Percentiles rank a stretch among this genome's conserved stretches.
Evolutionary conservation across 2,329 filamentous ascomycete species (phyloP).

Genomic region (Microascus cirrosus): DNA sequence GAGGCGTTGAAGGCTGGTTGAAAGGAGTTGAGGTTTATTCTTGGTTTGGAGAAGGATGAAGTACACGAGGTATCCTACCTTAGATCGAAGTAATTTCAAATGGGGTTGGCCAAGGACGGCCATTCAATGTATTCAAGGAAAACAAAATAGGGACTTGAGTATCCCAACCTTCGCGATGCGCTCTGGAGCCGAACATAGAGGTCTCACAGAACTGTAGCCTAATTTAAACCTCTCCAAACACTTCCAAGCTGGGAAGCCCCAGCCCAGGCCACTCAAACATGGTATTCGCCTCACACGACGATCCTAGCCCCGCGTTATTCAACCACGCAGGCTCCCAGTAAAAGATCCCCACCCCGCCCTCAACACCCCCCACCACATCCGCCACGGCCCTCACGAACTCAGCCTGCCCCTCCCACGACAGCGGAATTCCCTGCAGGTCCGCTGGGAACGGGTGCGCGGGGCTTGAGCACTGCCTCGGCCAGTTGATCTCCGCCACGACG

Average conservation of each 20-base stretch:
- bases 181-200: neutral
- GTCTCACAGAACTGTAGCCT: no score
- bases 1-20: no score
- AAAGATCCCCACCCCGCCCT: slow-evolving; percentile 48
- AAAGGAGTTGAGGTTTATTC: no score
- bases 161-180: neutral
- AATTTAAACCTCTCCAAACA: neutral
- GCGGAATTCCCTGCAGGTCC: slow-evolving; percentile 48
- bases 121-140: neutral
- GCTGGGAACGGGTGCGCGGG: slow-evolving; percentile 48
- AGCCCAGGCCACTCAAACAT: slow-evolving; percentile 46
- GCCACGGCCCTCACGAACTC: slow-evolving; percentile 51
- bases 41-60: no score
- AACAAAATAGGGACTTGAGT: neutral
- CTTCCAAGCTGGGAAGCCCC: slow-evolving; percentile 40
- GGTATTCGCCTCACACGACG: slow-evolving; percentile 52
- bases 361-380: slow-evolving; percentile 37
- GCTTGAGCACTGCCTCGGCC: slow-evolving; percentile 52
- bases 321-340: slow-evolving; percentile 71
- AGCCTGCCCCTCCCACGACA: slow-evolving; percentile 50
- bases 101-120: no score
- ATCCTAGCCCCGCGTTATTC: slow-evolving; percentile 51
- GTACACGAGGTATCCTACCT: no score
- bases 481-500: slow-evolving; percentile 60
- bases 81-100: no score